phyloP scores from a whole-genome alignment of 306 rosid genomes.

The Betula pendula region DNA sequence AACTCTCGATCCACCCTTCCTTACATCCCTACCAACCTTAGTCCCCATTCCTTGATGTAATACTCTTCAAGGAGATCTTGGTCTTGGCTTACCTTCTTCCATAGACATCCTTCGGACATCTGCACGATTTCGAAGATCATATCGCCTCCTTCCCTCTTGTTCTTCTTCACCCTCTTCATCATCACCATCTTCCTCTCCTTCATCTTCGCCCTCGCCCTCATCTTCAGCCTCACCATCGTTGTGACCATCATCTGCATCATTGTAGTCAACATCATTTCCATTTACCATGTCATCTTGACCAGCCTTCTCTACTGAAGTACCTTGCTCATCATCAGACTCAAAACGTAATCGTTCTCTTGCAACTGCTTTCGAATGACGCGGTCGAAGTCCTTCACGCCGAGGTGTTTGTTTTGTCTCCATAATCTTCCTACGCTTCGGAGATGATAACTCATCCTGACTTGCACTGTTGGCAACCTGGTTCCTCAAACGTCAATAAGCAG shows the following conservation, averaged over 20 bases:
- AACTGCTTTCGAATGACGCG: constrained; percentile 68
- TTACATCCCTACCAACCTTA: constrained; percentile 82
- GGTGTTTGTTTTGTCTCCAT: constrained; percentile 53
- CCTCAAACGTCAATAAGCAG: constrained; percentile 44
- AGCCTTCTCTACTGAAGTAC: constrained; percentile 64
- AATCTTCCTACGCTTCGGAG: constrained; percentile 58
- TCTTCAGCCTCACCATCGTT: constrained; percentile 58
- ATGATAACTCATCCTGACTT: constrained; percentile 51
- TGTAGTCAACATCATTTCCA: constrained; percentile 77
- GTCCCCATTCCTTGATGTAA: constrained; percentile 92
- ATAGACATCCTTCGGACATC: constrained; percentile 84
- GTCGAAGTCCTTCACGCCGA: constrained; percentile 93
- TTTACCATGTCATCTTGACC: constrained; percentile 82
- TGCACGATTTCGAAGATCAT: constrained; percentile 92
- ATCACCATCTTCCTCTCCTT: constrained; percentile 50
- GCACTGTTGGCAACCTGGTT: constrained; percentile 45
- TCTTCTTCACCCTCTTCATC: constrained; percentile 89
- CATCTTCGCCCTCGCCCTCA: constrained; percentile 43
- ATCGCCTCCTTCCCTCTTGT: constrained; percentile 87
- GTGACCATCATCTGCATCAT: constrained; percentile 82
- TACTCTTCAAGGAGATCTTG: constrained; percentile 89
- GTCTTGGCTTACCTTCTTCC: constrained; percentile 75
- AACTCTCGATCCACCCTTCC: constrained; percentile 90
- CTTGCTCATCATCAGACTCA: constrained; percentile 73
- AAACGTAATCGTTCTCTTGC: constrained; percentile 45